Percentiles rank a stretch among this genome's conserved stretches.
These are phyloP conservation scores for Fusarium praegraminearum DNA, from an alignment of 2,329 filamentous ascomycete species.

Conservation along the genomic window DNA sequence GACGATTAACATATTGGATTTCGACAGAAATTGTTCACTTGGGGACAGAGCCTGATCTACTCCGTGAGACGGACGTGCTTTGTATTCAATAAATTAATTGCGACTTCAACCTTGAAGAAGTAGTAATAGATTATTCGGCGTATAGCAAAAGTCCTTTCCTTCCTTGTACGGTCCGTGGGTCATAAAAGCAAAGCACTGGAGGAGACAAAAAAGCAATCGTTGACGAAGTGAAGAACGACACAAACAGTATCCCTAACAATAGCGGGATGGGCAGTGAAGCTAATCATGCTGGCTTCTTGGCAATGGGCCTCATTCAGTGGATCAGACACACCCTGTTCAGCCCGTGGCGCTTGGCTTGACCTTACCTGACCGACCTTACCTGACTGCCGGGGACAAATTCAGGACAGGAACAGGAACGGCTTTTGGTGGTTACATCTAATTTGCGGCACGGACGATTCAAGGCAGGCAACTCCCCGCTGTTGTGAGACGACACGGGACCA, in stretches of 20 bases:
- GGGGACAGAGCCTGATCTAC: not conserved
- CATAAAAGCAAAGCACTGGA: not conserved
- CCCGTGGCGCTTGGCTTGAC: conserved; percentile 32
- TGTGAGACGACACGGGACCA: conserved; percentile 15
- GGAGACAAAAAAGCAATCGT: not conserved
- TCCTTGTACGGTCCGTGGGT: not conserved
- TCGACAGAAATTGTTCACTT: not conserved
- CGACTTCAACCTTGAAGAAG: not conserved
- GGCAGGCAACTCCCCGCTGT: not conserved
- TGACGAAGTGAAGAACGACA: not conserved
- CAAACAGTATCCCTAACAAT: conserved; percentile 1
- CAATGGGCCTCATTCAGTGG: conserved; percentile 23
- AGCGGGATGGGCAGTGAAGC: conserved; percentile 7
- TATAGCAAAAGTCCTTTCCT: not conserved
- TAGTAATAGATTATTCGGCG: not conserved
- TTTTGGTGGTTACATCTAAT: conserved; percentile 5
- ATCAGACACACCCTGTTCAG: conserved; percentile 22
- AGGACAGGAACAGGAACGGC: conserved; percentile 9
- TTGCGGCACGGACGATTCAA: conserved; percentile 2
- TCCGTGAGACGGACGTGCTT: not conserved
- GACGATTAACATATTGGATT: not conserved
- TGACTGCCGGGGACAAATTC: conserved; percentile 34
- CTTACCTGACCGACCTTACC: conserved; percentile 35
- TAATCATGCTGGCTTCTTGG: conserved; percentile 28
- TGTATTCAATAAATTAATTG: not conserved